These are phyloP conservation scores for Plasmodium knowlesi DNA, from an alignment of 169 alveolate species.

Conservation along the genomic window DNA sequence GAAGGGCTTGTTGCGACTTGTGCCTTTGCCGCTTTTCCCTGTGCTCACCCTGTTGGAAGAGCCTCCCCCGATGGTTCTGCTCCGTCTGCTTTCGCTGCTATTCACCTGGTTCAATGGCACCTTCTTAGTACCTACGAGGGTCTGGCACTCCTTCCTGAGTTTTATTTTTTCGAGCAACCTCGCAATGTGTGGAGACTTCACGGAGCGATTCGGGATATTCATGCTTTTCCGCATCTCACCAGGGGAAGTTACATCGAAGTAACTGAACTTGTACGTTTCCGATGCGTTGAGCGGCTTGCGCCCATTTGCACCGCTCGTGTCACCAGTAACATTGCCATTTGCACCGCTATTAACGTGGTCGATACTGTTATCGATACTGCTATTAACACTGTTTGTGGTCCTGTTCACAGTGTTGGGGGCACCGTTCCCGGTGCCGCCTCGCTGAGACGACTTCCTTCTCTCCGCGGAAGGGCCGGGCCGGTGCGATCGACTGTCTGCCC, in stretches of 20 bases:
- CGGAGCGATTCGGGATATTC: constrained; percentile 34
- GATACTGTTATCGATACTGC: no score
- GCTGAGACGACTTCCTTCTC: constrained; percentile 12
- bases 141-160: constrained; percentile 52
- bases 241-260: constrained; percentile 63
- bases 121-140: constrained; percentile 37
- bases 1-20: neutral
- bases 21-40: neutral
- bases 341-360: neutral
- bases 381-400: neutral
- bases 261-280: constrained; percentile 61
- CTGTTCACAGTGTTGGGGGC: neutral
- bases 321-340: neutral
- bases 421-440: neutral
- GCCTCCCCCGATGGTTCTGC: neutral
- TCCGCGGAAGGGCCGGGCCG: neutral
- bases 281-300: constrained; percentile 23
- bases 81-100: constrained; percentile 11
- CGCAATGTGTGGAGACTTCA: constrained; percentile 66
- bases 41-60: neutral
- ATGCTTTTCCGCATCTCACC: constrained; percentile 40
- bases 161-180: constrained; percentile 63
- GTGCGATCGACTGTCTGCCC: neutral
- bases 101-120: constrained; percentile 33
- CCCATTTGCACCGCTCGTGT: neutral